Conservation (phyloP, 495 filamentous ascomycete species). For the Delitschia confertaspora region DNA sequence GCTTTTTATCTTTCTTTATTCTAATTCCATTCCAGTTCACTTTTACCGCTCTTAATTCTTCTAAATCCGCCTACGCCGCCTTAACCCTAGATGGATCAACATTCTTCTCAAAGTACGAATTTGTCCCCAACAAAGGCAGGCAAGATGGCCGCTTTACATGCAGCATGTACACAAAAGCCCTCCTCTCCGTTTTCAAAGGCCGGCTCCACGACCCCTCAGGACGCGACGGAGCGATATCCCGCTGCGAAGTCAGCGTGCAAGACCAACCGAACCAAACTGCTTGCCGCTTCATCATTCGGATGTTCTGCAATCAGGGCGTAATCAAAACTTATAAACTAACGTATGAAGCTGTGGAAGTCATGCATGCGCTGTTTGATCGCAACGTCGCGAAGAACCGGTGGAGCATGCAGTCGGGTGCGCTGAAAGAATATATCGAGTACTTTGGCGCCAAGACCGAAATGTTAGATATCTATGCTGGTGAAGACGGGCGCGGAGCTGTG, state of each 20-base stretch:
- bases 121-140: constrained; percentile 37
- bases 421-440: constrained; percentile 82
- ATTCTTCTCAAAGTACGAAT: constrained; percentile 81
- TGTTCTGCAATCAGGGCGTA: constrained; percentile 85
- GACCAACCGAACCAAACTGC: constrained; percentile 61
- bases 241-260: constrained; percentile 75
- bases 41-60: constrained; percentile 78
- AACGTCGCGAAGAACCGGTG: constrained; percentile 62
- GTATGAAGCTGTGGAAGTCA: constrained; percentile 71
- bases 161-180: constrained; percentile 64
- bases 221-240: constrained; percentile 70
- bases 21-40: constrained; percentile 52
- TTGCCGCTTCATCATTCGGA: constrained; percentile 71
- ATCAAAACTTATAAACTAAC: constrained; percentile 87
- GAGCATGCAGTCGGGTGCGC: constrained; percentile 62
- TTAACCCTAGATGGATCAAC: constrained; percentile 59
- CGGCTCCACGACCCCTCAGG: constrained; percentile 51
- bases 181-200: constrained; percentile 67
- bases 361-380: constrained; percentile 81
- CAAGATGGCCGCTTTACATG: constrained; percentile 57
- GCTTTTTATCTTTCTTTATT: constrained; percentile 3
- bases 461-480: constrained; percentile 74
- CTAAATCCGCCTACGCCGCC: constrained; percentile 84
- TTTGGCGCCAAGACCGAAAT: constrained; percentile 88
- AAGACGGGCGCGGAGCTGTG: constrained; percentile 46